phyloP scores from a whole-genome alignment of 164 flowering plant species.

The Chimonanthus praecox region DNA sequence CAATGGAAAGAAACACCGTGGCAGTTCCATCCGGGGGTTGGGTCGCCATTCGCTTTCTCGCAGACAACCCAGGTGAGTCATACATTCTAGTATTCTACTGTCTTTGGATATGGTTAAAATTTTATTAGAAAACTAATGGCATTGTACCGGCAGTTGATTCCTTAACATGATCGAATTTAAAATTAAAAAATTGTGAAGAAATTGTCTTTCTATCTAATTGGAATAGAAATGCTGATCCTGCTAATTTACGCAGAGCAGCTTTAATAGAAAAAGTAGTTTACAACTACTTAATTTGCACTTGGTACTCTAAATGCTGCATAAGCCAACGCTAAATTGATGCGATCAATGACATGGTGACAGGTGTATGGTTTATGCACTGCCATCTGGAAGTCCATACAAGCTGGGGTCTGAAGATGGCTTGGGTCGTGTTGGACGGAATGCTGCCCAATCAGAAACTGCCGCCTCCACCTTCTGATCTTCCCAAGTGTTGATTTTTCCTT shows the following conservation, averaged over 20 bases:
- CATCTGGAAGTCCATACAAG: conserved; percentile 52
- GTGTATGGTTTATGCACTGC: conserved; percentile 74
- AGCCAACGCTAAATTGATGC: neutral
- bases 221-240: no score
- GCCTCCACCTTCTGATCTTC: conserved; percentile 59
- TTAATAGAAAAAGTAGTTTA: no score
- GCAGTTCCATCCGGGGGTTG: conserved; percentile 65
- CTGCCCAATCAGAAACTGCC: conserved; percentile 41
- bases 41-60: conserved; percentile 54
- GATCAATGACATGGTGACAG: conserved; percentile 9
- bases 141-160: no score
- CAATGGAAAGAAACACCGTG: conserved; percentile 58
- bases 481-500: conserved; percentile 35
- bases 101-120: no score
- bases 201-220: no score
- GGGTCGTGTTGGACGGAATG: conserved; percentile 44
- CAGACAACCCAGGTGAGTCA: conserved; percentile 59
- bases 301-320: no score
- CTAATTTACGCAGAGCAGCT: no score
- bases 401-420: conserved; percentile 65
- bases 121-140: no score
- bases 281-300: no score
- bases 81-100: no score
- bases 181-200: no score
- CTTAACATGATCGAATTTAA: no score